Percentiles rank a stretch among this genome's conserved stretches.
Evolutionary conservation across 2,329 filamentous ascomycete genomes (phyloP).

Genomic region (Monosporascus sp.): DNA sequence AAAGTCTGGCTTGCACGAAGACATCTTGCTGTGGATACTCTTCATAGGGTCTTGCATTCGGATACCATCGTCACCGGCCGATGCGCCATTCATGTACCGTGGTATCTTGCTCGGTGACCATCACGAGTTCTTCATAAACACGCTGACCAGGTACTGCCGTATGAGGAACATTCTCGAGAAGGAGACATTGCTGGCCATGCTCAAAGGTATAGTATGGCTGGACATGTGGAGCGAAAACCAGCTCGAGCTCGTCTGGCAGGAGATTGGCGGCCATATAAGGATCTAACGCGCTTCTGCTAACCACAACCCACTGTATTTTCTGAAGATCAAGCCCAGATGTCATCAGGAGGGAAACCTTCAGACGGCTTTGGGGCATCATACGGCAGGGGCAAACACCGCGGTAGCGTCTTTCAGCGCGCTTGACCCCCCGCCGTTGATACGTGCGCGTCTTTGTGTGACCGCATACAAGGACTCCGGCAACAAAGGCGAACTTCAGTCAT

Average conservation of each 20-base stretch:
- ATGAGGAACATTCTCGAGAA: conserved; percentile 20
- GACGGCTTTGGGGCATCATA: neutral
- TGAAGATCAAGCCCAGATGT: neutral
- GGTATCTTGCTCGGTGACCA: conserved; percentile 15
- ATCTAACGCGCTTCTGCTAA: conserved; percentile 3
- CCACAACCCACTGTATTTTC: neutral
- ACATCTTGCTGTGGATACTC: conserved; percentile 27
- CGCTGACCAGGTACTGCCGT: conserved; percentile 21
- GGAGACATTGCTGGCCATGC: conserved; percentile 16
- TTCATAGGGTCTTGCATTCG: conserved; percentile 28
- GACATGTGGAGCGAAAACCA: conserved; percentile 28
- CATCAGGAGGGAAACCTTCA: neutral
- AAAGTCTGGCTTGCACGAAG: conserved; percentile 22
- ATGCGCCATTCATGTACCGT: conserved; percentile 10
- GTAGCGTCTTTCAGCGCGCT: neutral
- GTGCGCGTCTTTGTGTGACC: neutral
- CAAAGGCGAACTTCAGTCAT: neutral
- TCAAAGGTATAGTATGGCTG: conserved; percentile 25
- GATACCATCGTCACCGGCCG: conserved; percentile 8
- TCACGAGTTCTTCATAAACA: conserved; percentile 25
- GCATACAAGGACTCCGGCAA: neutral
- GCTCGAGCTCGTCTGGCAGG: conserved; percentile 21
- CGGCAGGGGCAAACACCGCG: neutral
- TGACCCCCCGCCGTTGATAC: neutral
- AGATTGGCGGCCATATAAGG: conserved; percentile 16